Percentiles rank a stretch among this genome's conserved stretches.
Conservation (phyloP, 768 basidiomycete species). For the Hirschioporus abietinus region DNA sequence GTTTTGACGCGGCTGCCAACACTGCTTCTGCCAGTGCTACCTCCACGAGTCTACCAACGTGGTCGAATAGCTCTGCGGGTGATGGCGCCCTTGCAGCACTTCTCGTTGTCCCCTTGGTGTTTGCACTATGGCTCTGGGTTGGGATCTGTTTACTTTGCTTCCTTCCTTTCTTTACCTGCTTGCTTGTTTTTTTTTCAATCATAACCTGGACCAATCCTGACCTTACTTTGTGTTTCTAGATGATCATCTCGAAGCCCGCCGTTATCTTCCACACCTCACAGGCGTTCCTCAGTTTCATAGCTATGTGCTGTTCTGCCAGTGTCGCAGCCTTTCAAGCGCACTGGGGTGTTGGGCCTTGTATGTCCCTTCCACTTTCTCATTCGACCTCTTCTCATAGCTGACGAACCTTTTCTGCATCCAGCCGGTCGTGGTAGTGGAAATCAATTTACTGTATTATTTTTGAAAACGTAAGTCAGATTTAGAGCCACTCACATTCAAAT, state of each 20-base stretch:
- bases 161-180: neutral
- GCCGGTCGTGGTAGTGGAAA: constrained; percentile 75
- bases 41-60: constrained; percentile 21
- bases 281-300: constrained; percentile 89
- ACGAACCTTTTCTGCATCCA: constrained; percentile 24
- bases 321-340: constrained; percentile 86
- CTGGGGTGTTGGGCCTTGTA: constrained; percentile 82
- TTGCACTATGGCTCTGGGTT: constrained; percentile 70
- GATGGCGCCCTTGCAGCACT: constrained; percentile 46
- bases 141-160: constrained; percentile 17
- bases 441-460: no score
- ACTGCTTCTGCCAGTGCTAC: constrained; percentile 23
- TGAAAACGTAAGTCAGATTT: no score
- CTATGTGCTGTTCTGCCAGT: constrained; percentile 87
- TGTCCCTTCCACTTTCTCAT: constrained; percentile 26
- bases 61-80: constrained; percentile 37
- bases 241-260: constrained; percentile 82
- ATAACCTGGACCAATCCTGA: constrained; percentile 18
- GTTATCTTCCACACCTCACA: constrained; percentile 74
- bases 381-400: constrained; percentile 1
- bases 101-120: constrained; percentile 59
- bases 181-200: constrained; percentile 12
- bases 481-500: no score
- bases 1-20: constrained; percentile 26
- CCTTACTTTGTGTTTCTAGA: constrained; percentile 36